Percentiles rank a stretch among this genome's conserved stretches.
These are phyloP conservation scores for Fusarium humuli DNA, from an alignment of 2,329 filamentous ascomycete species.

Conservation along the genomic window DNA sequence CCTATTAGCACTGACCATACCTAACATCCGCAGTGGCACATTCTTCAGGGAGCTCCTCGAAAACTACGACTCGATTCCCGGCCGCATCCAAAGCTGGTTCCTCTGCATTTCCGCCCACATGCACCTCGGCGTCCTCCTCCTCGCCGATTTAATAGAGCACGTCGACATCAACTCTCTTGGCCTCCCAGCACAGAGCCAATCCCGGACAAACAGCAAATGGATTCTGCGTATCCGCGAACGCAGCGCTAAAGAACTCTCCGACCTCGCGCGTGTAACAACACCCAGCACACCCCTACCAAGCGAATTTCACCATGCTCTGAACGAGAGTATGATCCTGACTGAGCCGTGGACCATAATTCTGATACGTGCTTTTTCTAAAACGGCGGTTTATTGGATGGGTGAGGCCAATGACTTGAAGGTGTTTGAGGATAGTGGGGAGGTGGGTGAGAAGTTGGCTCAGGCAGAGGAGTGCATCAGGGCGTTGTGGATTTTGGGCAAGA, in stretches of 20 bases:
- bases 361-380: constrained; percentile 63
- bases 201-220: constrained; percentile 48
- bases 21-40: constrained; percentile 43
- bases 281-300: constrained; percentile 44
- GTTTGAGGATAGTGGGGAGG: constrained; percentile 40
- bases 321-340: constrained; percentile 64
- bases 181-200: constrained; percentile 23
- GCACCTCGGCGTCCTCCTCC: constrained; percentile 66
- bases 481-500: constrained; percentile 65
- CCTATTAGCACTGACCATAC: accelerated
- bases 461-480: constrained; percentile 63
- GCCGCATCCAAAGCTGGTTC: constrained; percentile 69
- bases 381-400: constrained; percentile 53
- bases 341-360: constrained; percentile 70
- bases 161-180: constrained; percentile 56
- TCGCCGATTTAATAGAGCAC: constrained; percentile 65
- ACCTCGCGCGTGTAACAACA: constrained; percentile 60
- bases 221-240: constrained; percentile 55
- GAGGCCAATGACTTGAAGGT: constrained; percentile 41
- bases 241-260: constrained; percentile 60
- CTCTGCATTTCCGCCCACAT: constrained; percentile 67
- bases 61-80: constrained; percentile 61
- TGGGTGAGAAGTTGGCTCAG: constrained; percentile 49
- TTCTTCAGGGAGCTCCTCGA: constrained; percentile 64
- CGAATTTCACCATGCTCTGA: constrained; percentile 64